phyloP scores from a whole-genome alignment of 1,139 yeast species.

The Pichia sp. region DNA sequence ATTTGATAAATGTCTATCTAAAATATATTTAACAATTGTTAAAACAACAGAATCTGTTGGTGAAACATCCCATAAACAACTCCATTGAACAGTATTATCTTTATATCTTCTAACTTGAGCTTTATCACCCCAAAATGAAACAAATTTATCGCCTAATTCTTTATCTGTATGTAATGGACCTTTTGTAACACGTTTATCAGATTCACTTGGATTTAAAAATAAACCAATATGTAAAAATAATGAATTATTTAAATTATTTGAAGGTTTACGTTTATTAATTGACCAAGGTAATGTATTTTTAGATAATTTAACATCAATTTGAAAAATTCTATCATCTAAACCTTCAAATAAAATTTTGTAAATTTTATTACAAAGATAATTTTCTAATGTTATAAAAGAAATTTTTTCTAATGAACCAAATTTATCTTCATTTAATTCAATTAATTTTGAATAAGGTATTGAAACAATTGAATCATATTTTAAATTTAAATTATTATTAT shows the following conservation, averaged over 20 bases:
- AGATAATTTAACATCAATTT: slow-evolving; percentile 36
- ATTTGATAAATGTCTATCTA: slow-evolving; percentile 50
- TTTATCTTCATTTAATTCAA: slow-evolving; percentile 30
- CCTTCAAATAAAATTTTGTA: slow-evolving; percentile 56
- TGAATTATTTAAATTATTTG: slow-evolving; percentile 29
- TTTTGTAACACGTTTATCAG: slow-evolving; percentile 74
- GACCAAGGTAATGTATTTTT: slow-evolving; percentile 29
- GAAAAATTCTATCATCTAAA: slow-evolving; percentile 56
- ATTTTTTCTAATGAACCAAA: slow-evolving; percentile 74
- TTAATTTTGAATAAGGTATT: slow-evolving; percentile 32
- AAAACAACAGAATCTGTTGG: slow-evolving; percentile 59
- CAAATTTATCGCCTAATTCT: slow-evolving; percentile 56
- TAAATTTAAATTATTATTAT: slow-evolving; percentile 47
- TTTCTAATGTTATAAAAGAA: slow-evolving; percentile 63
- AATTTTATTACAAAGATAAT: slow-evolving; percentile 55
- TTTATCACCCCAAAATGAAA: slow-evolving; percentile 82
- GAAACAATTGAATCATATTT: slow-evolving; percentile 61
- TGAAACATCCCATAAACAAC: slow-evolving; percentile 69
- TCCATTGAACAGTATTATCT: slow-evolving; percentile 83
- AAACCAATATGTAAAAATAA: slow-evolving; percentile 50
- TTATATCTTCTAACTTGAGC: slow-evolving; percentile 85
- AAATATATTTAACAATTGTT: slow-evolving; percentile 56
- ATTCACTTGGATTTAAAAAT: slow-evolving; percentile 62
- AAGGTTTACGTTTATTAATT: slow-evolving; percentile 53
- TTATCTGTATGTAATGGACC: slow-evolving; percentile 65